These are phyloP conservation scores for Oxytropis ochrocephala DNA, from an alignment of 306 rosid genomes.

Conservation along the genomic window DNA sequence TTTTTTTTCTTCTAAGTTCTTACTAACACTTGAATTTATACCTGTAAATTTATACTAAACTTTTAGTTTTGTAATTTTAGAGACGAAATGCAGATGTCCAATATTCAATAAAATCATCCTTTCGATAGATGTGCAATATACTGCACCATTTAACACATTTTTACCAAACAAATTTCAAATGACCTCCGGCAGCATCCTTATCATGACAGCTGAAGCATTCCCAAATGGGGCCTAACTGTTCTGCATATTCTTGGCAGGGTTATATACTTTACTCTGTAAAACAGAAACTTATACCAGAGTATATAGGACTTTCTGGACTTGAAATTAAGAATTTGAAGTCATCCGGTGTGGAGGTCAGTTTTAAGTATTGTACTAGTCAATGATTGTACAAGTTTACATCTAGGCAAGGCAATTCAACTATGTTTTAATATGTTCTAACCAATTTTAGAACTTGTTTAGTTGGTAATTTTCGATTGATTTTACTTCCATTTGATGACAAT, in stretches of 20 bases:
- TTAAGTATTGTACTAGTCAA: constrained; percentile 17
- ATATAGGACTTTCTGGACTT: constrained; percentile 49
- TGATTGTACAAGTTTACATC: constrained; percentile 3
- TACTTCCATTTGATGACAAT: background rate
- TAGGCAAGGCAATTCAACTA: background rate
- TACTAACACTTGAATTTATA: background rate
- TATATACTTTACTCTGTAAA: constrained; percentile 62
- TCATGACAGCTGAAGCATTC: background rate
- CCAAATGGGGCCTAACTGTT: background rate
- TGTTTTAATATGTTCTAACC: background rate
- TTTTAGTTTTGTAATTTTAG: constrained; percentile 10
- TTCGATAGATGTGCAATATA: constrained; percentile 1
- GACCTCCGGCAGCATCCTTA: background rate
- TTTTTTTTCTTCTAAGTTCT: background rate
- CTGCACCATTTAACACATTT: background rate
- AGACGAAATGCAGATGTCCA: background rate
- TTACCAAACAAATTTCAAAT: background rate
- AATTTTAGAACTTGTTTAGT: background rate
- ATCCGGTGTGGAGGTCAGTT: constrained; percentile 83
- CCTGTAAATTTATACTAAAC: background rate
- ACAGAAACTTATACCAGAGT: constrained; percentile 74
- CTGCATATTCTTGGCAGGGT: constrained; percentile 56
- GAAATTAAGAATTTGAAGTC: constrained; percentile 68
- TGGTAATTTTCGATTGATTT: constrained; percentile 4
- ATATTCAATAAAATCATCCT: background rate